phyloP scores from a whole-genome alignment of 2,329 filamentous ascomycete species.

The Exophiala alcalophila region DNA sequence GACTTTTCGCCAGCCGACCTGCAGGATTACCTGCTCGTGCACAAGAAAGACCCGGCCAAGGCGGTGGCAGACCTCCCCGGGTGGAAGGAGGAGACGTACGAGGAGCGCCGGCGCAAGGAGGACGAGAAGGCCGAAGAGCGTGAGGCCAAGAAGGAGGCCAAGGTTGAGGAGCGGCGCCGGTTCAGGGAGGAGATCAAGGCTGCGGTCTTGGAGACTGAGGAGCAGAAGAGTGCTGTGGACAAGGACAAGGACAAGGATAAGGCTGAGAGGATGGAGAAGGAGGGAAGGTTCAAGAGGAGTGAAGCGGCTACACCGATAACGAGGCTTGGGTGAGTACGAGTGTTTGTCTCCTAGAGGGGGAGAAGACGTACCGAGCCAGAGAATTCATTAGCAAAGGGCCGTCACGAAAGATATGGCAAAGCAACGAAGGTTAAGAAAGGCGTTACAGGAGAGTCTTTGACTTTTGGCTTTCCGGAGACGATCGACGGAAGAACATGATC shows the following conservation, averaged over 20 bases:
- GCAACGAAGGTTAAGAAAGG: not conserved
- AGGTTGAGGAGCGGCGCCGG: constrained; percentile 8
- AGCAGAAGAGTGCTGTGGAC: not conserved
- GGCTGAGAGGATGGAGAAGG: not conserved
- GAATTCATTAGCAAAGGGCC: not conserved
- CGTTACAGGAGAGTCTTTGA: too few species aligned
- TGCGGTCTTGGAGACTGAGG: constrained; percentile 16
- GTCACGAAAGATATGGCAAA: not conserved
- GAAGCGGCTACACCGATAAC: too few species aligned
- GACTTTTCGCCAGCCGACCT: constrained; percentile 53
- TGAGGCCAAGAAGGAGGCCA: constrained; percentile 15
- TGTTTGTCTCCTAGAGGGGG: too few species aligned
- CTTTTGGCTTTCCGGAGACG: too few species aligned
- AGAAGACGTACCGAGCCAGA: too few species aligned
- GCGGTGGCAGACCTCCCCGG: constrained; percentile 44
- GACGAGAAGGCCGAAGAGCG: constrained; percentile 27
- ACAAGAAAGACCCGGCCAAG: constrained; percentile 48
- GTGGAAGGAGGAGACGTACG: constrained; percentile 37
- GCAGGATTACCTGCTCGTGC: constrained; percentile 51
- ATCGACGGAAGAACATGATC: too few species aligned
- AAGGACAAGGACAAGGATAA: not conserved
- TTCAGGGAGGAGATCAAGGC: constrained; percentile 20
- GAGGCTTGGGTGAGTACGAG: too few species aligned
- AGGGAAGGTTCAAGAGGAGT: too few species aligned
- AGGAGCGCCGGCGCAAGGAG: constrained; percentile 24